These are phyloP conservation scores for Leptographium lundbergii DNA, from an alignment of 2,329 filamentous ascomycete genomes.

Conservation along the genomic window DNA sequence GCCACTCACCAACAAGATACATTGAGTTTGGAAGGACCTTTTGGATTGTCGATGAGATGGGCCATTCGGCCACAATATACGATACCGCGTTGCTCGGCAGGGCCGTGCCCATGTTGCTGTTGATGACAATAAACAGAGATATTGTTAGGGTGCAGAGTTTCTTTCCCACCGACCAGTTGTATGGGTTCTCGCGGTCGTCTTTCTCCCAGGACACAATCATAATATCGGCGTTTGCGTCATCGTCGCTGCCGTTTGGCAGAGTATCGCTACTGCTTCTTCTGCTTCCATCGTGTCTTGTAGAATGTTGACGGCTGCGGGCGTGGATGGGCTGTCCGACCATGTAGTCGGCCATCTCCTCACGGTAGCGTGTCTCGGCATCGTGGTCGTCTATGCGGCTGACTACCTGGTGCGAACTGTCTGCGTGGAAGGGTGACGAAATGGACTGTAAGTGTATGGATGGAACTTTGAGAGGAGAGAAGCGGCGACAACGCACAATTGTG, in stretches of 20 bases:
- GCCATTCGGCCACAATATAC: conserved; percentile 44
- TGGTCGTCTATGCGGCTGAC: conserved; percentile 5
- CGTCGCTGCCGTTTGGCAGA: conserved; percentile 9
- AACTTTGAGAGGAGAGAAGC: too few relatives aligned
- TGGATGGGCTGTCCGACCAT: background rate
- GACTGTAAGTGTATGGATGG: too few relatives aligned
- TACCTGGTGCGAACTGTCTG: too few relatives aligned
- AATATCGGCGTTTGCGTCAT: conserved; percentile 12
- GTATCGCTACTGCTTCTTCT: too few relatives aligned
- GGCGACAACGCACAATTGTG: too few relatives aligned
- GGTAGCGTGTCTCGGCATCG: conserved; percentile 9
- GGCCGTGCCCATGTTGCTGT: conserved; percentile 53
- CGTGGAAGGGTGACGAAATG: too few relatives aligned
- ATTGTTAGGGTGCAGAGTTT: conserved; percentile 43
- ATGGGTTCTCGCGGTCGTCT: conserved; percentile 37
- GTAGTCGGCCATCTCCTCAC: conserved; percentile 9
- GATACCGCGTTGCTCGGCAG: conserved; percentile 51
- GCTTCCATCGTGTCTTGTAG: too few relatives aligned
- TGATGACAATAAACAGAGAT: conserved; percentile 48
- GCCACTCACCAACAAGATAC: conserved; percentile 40
- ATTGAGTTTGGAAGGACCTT: conserved; percentile 43
- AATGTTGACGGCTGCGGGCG: background rate
- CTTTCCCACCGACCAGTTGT: conserved; percentile 36
- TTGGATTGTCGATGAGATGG: conserved; percentile 33
- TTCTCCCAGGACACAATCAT: conserved; percentile 31